phyloP scores from a whole-genome alignment of 2,329 filamentous ascomycete species.

The Colletotrichum destructivum region DNA sequence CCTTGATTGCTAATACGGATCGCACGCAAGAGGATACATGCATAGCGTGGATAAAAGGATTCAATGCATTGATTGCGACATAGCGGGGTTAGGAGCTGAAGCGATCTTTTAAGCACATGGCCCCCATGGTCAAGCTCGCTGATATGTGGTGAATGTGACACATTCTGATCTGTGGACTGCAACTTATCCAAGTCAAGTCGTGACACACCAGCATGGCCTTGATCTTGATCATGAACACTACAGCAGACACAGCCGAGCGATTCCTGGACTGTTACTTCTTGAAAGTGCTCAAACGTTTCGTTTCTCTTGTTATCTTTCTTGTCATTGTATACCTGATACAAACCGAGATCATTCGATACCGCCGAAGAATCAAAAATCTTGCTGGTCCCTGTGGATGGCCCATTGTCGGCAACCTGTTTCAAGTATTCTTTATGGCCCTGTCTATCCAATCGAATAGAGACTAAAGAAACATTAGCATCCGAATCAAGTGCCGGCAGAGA shows the following conservation, averaged over 20 bases:
- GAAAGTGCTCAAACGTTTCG: not conserved
- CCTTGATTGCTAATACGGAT: not conserved
- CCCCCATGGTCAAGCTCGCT: not conserved
- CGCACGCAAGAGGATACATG: not conserved
- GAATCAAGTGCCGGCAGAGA: constrained; percentile 42
- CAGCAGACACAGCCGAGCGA: not conserved
- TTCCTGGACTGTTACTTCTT: not conserved
- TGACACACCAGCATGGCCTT: not conserved
- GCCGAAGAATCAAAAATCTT: constrained; percentile 25
- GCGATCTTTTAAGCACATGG: not conserved
- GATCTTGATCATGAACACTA: not conserved
- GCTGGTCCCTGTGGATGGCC: constrained; percentile 40
- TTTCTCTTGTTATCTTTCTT: not conserved
- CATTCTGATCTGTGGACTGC: not conserved
- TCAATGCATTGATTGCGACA: constrained; percentile 15
- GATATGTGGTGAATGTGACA: not conserved
- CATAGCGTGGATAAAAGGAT: not conserved
- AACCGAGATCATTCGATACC: constrained; percentile 34
- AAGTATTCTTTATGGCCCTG: not conserved
- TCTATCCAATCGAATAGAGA: not conserved
- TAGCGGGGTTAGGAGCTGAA: constrained; percentile 16
- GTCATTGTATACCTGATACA: not conserved
- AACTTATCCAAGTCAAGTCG: not conserved
- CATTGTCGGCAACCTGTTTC: constrained; percentile 38
- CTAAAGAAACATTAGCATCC: not conserved